Base-by-base conservation (phyloP, 805 yeast genomes). In the Jamesozyma piceae region DNA sequence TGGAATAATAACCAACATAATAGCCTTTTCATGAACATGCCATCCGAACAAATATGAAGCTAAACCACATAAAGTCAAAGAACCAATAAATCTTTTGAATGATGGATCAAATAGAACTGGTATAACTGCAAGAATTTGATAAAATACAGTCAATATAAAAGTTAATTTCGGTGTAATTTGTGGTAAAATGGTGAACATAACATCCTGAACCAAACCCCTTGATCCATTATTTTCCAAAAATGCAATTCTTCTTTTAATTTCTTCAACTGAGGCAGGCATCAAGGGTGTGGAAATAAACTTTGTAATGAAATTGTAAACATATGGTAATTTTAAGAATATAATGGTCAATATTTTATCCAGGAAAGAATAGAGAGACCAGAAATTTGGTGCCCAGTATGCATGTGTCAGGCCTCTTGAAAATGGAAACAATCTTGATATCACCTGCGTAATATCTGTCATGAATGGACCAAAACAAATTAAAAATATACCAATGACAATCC, bases 21-120 rank as follows among this genome's bases (percentile, higher is more conserved):
- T 77, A 0, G 97, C 97, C 71, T 92, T 92, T 63, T 92, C 98
- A 65, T 92, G 98, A 20, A 92, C 98, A 57, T 92, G 97, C 97
- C 97, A 92, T 4, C 99, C 98, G 64, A 92, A 92, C 38, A 92
- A 65, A 57, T 85, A 92, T 2, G 95, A 83, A 0, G 95, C 80
- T 64, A 77, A 86, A 3, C 94, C 97, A 64, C 97, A 90, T 38
- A 90, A 70, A 0, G 96, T 82, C 52, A 92, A 64, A 1, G 89
- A 76, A 0, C 95, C 96, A 15, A 89, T 61, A 52, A 92, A 92
- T 49, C 94, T 71, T 49, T 77, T 78, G 58, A 73, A 84, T 2
- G 79, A 78, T 4, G 96, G 95, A 43, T 76, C 77, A 27, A 80
- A 51, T 26, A 85, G 67, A 5, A 80, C 56, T 1, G 95, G 95